These are phyloP conservation scores for Talaromyces sp. DNA, from an alignment of 2,329 filamentous ascomycete species.

Conservation along the genomic window DNA sequence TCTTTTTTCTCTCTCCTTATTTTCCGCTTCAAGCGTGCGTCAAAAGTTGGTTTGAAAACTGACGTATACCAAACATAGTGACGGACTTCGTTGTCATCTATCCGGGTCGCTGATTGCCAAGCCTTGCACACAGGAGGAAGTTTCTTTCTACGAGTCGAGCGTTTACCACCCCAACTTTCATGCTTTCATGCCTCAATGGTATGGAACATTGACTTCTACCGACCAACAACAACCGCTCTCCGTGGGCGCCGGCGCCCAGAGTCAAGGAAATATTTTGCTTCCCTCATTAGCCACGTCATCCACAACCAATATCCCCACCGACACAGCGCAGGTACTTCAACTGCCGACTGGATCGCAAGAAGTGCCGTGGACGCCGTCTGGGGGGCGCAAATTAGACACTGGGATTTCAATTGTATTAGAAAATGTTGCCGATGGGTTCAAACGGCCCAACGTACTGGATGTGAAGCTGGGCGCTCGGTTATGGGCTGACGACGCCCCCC, in stretches of 20 bases:
- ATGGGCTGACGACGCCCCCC: constrained; percentile 68
- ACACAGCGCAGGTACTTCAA: constrained; percentile 12
- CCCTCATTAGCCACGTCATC: constrained; percentile 19
- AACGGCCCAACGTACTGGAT: constrained; percentile 82
- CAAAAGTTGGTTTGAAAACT: not conserved
- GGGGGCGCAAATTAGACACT: constrained; percentile 64
- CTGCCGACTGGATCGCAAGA: constrained; percentile 22
- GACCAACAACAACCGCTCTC: constrained; percentile 37
- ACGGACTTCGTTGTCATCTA: constrained; percentile 79
- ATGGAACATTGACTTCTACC: constrained; percentile 63
- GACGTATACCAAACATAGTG: constrained; percentile 49
- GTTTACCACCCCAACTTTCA: constrained; percentile 66
- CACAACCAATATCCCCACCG: constrained; percentile 14
- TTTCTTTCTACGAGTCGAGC: constrained; percentile 79
- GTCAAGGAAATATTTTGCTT: constrained; percentile 33
- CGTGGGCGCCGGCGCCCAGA: constrained; percentile 45
- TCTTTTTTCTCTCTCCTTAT: not conserved
- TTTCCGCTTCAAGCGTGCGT: not conserved
- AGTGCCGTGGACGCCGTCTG: constrained; percentile 42
- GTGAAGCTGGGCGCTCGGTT: constrained; percentile 82
- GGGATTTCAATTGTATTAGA: constrained; percentile 77
- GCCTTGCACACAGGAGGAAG: constrained; percentile 79
- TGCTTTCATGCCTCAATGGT: constrained; percentile 75
- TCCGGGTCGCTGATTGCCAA: constrained; percentile 88
- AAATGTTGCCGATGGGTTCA: constrained; percentile 76